Conservation (phyloP, 78 protist genomes). For the Dictyostelium intermedium region DNA sequence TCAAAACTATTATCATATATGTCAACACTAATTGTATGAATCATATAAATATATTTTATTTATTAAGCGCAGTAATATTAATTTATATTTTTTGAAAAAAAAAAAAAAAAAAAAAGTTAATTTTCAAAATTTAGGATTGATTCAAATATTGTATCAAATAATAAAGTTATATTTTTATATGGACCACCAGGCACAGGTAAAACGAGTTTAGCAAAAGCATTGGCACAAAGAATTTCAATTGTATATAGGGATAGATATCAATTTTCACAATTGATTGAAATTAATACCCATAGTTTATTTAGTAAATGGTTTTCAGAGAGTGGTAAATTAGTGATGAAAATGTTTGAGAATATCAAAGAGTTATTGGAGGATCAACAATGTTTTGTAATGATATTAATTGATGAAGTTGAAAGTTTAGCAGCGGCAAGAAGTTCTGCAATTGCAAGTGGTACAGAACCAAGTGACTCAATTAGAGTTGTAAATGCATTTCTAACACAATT, state of each 20-base stretch:
- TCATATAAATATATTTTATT: slow-evolving; percentile 70
- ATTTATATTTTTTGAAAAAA: background rate
- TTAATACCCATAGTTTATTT: slow-evolving; percentile 94
- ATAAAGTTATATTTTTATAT: slow-evolving; percentile 91
- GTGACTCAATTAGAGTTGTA: slow-evolving; percentile 98
- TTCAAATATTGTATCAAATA: slow-evolving; percentile 29
- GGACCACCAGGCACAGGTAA: slow-evolving; percentile 99
- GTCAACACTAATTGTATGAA: slow-evolving; percentile 5
- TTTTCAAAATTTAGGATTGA: slow-evolving; percentile 82
- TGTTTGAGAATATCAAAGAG: slow-evolving; percentile 89
- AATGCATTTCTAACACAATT: slow-evolving; percentile 98
- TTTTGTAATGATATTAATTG: slow-evolving; percentile 87
- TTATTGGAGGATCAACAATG: slow-evolving; percentile 65
- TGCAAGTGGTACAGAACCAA: slow-evolving; percentile 92
- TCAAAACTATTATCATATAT: slow-evolving; percentile 73
- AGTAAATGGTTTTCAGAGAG: slow-evolving; percentile 98
- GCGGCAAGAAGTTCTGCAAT: slow-evolving; percentile 91
- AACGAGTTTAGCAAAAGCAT: slow-evolving; percentile 90
- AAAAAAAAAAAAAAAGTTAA: background rate
- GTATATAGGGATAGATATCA: slow-evolving; percentile 27
- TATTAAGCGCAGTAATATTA: too few species aligned
- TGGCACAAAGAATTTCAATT: slow-evolving; percentile 96
- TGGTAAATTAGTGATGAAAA: slow-evolving; percentile 95
- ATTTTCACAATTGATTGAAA: slow-evolving; percentile 81
- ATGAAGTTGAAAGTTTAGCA: slow-evolving; percentile 95